A percentile compares a stretch with the other conserved stretches of the same genome.
Conservation (phyloP, 176 grass and related monocot genomes). For the Aegilops umbellulata region DNA sequence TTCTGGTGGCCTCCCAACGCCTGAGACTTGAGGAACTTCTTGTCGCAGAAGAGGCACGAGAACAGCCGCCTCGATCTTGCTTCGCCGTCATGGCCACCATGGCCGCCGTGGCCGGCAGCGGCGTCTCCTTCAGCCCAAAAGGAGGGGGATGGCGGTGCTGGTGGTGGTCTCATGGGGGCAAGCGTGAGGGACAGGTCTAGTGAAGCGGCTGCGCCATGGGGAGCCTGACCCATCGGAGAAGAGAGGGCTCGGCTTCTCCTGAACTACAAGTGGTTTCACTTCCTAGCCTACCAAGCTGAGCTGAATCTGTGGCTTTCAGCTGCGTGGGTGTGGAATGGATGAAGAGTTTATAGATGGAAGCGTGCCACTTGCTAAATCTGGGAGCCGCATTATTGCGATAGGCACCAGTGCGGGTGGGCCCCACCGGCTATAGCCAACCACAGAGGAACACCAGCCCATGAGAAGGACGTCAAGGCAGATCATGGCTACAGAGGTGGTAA, state of each 20-base stretch:
- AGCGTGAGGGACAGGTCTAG: background rate
- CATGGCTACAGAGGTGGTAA: slow-evolving; percentile 6
- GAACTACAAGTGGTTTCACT: background rate
- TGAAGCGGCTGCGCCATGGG: background rate
- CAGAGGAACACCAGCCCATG: background rate
- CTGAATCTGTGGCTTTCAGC: no score
- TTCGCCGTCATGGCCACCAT: background rate
- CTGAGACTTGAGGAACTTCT: no score
- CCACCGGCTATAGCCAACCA: background rate
- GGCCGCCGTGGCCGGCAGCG: no score
- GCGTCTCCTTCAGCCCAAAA: no score
- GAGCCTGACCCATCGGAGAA: background rate
- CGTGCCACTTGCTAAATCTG: background rate
- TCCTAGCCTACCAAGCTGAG: background rate
- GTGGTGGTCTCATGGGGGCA: background rate
- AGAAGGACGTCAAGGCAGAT: background rate
- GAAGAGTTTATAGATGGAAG: background rate
- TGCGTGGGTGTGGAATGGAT: background rate
- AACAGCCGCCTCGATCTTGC: background rate
- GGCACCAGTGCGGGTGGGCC: background rate
- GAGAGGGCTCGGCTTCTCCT: background rate
- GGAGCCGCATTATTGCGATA: background rate
- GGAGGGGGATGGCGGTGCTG: background rate
- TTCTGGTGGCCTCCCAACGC: no score
- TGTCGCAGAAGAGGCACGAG: no score